Percentiles rank a stretch among this genome's conserved stretches.
Evolutionary conservation across 805 yeast genomes (phyloP).

Genomic region (Zygosaccharomyces lentus): DNA sequence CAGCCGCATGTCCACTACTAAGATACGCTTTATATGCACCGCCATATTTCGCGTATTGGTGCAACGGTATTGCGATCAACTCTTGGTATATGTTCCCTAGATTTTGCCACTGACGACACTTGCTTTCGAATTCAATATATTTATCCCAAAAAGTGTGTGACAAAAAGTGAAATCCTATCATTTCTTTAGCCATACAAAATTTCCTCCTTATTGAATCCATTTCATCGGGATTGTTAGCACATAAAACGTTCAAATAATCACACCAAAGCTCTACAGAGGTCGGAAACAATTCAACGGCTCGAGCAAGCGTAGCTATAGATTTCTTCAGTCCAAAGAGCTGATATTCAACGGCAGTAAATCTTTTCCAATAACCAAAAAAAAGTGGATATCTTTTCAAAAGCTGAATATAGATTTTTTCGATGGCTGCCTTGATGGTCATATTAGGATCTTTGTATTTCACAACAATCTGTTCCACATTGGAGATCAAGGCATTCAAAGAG

Average conservation of each 20-base stretch:
- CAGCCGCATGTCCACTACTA: conserved; percentile 7
- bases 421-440: conserved; percentile 26
- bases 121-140: conserved; percentile 58
- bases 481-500: conserved; percentile 41
- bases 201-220: conserved; percentile 36
- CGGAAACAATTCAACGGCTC: conserved; percentile 49
- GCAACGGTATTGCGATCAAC: conserved; percentile 61
- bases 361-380: conserved; percentile 60
- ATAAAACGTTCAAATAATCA: conserved; percentile 55
- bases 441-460: conserved; percentile 36
- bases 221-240: conserved; percentile 39
- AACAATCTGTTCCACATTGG: conserved; percentile 32
- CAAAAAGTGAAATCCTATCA: conserved; percentile 67
- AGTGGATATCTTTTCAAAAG: conserved; percentile 55
- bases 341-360: conserved; percentile 50
- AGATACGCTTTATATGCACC: conserved; percentile 42
- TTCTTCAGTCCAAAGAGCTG: conserved; percentile 51
- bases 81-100: conserved; percentile 41
- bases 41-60: conserved; percentile 79
- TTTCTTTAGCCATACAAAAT: conserved; percentile 46
- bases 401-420: conserved; percentile 38
- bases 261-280: conserved; percentile 63
- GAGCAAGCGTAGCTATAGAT: conserved; percentile 43
- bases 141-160: conserved; percentile 83
- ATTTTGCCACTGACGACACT: conserved; percentile 36